Conservation (phyloP, 495 filamentous ascomycete species). For the Extremus antarcticus region DNA sequence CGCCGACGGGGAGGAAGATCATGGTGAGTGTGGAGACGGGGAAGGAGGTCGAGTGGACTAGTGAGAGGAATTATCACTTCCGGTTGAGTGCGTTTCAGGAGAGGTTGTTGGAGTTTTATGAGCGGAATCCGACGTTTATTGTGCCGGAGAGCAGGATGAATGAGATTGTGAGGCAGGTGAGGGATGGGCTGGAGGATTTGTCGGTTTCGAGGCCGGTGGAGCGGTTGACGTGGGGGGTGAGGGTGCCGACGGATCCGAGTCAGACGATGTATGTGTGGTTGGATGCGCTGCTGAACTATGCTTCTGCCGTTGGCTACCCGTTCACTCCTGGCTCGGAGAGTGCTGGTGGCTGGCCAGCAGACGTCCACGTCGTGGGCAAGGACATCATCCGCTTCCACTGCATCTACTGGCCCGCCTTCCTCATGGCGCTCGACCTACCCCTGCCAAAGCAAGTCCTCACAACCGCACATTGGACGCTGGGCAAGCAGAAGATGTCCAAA, state of each 20-base stretch:
- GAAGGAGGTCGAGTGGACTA: slow-evolving; percentile 86
- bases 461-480: slow-evolving; percentile 92
- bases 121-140: slow-evolving; percentile 58
- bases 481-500: slow-evolving; percentile 86
- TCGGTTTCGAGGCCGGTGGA: slow-evolving; percentile 76
- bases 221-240: slow-evolving; percentile 80
- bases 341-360: slow-evolving; percentile 70
- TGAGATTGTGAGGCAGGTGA: slow-evolving; percentile 57
- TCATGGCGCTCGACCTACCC: slow-evolving; percentile 77
- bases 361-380: slow-evolving; percentile 88
- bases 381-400: slow-evolving; percentile 94
- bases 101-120: slow-evolving; percentile 66
- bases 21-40: slow-evolving; percentile 82
- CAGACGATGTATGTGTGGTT: slow-evolving; percentile 99
- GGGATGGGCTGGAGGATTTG: slow-evolving; percentile 65
- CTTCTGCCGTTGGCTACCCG: slow-evolving; percentile 80
- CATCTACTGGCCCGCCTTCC: slow-evolving; percentile 95
- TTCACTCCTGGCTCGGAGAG: slow-evolving; percentile 53
- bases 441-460: slow-evolving; percentile 73
- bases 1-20: slow-evolving; percentile 66
- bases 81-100: slow-evolving; percentile 71
- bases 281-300: slow-evolving; percentile 88
- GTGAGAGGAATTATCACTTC: slow-evolving; percentile 94
- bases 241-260: slow-evolving; percentile 66
- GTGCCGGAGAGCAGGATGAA: slow-evolving; percentile 54